Base-by-base conservation (phyloP, 2,329 filamentous ascomycete genomes). In the Phoma sp. region DNA sequence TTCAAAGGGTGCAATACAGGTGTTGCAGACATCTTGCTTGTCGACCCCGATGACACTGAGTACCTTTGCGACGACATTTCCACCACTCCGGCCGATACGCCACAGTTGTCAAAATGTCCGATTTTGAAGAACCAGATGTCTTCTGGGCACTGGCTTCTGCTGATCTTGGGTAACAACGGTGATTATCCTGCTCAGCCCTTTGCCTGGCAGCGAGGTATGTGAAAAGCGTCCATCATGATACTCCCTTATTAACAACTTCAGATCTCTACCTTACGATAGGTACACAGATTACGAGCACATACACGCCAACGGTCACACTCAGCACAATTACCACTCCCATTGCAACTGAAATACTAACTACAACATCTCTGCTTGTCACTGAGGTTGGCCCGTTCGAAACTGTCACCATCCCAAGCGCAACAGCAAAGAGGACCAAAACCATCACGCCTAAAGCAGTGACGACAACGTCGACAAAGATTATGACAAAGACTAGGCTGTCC, bases 91-190 rank as follows among this genome's bases (percentile, higher is more conserved):
- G 75, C 76, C 31, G 64, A 77, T 43, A 68, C 65, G 2, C 64
- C 72, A 7, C 65, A 77, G 58, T 35, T 78, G 29, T 75, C 79
- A 3, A 78, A 72, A 52, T 81, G 78, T 52, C 76, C 77, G 2
- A 70, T 79, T 25, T 55, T 66, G 19, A 81, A 81, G 62, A 72
- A 70, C 41, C 67, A 79, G 47, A 76, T 81, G 67, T 67, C 60
- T n/a, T 73, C 74, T 38, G 79, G 79, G 6, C 73, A 76, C 31
- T 81, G 77, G 75, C 74, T 77, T 4, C 67, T 81, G 9, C 57
- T 81, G 13, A 68, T 81, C 6, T 62, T 77, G 31, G 80, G 80
- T 32, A 78, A 80, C 58, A 80, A 81, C 54, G 78, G 72, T 33
- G 67, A 74, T 37, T 46, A 33, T 21, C 55, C 41, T 15, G 77